Base-by-base conservation (phyloP, 495 filamentous ascomycete species). In the Thozetella sp. region DNA sequence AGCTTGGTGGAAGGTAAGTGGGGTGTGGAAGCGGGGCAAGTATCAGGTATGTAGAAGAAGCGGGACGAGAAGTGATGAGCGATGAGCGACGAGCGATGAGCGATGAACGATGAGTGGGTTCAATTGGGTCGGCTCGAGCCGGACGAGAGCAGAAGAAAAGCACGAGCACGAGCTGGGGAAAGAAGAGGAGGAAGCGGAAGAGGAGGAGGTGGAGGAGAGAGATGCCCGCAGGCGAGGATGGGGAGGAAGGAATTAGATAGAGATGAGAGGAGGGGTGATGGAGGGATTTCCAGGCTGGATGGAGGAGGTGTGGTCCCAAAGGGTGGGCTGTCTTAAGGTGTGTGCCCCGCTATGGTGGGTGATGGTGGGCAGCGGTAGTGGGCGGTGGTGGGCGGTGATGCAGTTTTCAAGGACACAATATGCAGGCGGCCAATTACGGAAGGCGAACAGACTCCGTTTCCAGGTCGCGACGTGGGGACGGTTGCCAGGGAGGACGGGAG, bases 241-340 rank as follows among this genome's bases (percentile, higher is more conserved):
- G 19, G n/a, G 46, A 51, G 25, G 43, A n/a, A 48, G 43, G 43
- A n/a, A n/a, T 19, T 10, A 48, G 12, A n/a, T 10, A 22, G 34
- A 20, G 30, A 55, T 37, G 2, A 11, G n/a, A 48, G 43, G 43
- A 48, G 43, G 43, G 43, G 43, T 19, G 43, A 48, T 48, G 43
- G 43, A 22, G 34, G 30, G 30, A 55, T 37, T 45, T 12, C 54
- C 12, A 26, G n/a, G 19, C 24, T 54, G 52, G 9, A 48, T 48
- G 43, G 43, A 48, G n/a, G n/a, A 20, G 23, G 25, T 25, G 22
- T 20, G 40, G 48, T 43, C 19, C 40, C 23, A 57, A 40, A 30
- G 27, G 55, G 55, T 50, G 34, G 40, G 55, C 24, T 22, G 55
- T 24, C 55, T 24, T 12, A 46, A 40, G 37, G 52, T n/a, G 43